These are phyloP conservation scores for Rhodotorula kratochvilovae DNA, from an alignment of 768 basidiomycete species.

Conservation along the genomic window DNA sequence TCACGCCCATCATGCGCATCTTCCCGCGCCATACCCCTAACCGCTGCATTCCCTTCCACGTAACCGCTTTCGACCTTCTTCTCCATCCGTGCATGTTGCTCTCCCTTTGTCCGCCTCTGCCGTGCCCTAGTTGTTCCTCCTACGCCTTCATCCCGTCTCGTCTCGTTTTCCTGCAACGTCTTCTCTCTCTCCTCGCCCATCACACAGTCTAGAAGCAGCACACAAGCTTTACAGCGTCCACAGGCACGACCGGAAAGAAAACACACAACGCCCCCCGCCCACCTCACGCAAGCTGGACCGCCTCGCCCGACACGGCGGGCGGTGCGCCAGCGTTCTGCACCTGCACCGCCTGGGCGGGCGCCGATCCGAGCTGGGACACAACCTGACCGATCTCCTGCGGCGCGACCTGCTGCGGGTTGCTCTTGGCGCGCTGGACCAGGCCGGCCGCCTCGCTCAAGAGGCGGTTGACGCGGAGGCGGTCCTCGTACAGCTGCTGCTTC, in stretches of 20 bases:
- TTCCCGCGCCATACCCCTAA: not conserved
- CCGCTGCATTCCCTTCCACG: too few species aligned
- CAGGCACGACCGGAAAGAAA: not conserved
- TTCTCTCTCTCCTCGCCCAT: not conserved
- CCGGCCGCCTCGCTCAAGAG: constrained; percentile 39
- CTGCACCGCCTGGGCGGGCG: not conserved
- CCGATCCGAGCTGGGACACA: not conserved
- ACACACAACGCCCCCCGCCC: too few species aligned
- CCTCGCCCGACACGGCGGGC: constrained; percentile 1
- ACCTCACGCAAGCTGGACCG: constrained; percentile 8
- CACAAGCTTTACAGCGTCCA: not conserved
- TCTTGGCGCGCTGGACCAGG: constrained; percentile 21
- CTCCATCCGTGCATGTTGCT: not conserved
- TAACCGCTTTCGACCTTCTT: not conserved
- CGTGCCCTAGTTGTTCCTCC: not conserved
- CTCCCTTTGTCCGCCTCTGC: not conserved
- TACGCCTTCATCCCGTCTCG: not conserved
- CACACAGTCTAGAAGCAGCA: too few species aligned
- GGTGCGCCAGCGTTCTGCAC: constrained; percentile 18
- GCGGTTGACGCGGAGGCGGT: constrained; percentile 53
- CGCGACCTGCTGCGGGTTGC: not conserved
- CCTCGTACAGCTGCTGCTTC: constrained; percentile 70
- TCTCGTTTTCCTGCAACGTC: not conserved
- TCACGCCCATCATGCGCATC: not conserved
- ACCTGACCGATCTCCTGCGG: constrained; percentile 6